A percentile compares a stretch with the other conserved stretches of the same genome.
Evolutionary conservation across 306 rosid genomes (phyloP).

Genomic region (Senna siamea): DNA sequence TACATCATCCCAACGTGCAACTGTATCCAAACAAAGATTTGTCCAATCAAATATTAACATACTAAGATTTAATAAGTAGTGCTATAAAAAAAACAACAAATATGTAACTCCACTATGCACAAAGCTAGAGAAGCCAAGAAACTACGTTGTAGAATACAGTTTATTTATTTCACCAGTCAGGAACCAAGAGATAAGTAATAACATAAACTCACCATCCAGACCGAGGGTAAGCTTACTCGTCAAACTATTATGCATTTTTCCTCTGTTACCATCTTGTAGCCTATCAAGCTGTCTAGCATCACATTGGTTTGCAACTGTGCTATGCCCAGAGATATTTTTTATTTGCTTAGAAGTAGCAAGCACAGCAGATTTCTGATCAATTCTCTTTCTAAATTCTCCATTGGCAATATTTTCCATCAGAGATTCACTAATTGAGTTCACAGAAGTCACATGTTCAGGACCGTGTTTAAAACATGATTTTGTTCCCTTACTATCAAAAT

Average conservation of each 20-base stretch:
- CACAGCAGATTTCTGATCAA: conserved; percentile 44
- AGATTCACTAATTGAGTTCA: conserved; percentile 37
- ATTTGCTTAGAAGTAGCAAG: conserved; percentile 49
- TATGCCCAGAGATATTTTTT: conserved; percentile 38
- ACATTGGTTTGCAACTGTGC: conserved; percentile 37
- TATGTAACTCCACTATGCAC: background rate
- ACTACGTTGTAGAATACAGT: conserved; percentile 10
- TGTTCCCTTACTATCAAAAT: conserved; percentile 42
- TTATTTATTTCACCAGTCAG: background rate
- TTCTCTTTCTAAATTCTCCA: conserved; percentile 49
- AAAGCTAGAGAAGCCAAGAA: conserved; percentile 13
- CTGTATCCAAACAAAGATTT: conserved; percentile 50
- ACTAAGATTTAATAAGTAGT: background rate
- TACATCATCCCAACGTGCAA: conserved; percentile 79
- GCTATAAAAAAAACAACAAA: background rate
- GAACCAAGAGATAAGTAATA: background rate
- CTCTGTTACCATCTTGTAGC: conserved; percentile 43
- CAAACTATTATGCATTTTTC: conserved; percentile 45
- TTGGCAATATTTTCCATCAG: conserved; percentile 36
- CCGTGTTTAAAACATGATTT: conserved; percentile 38
- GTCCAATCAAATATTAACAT: conserved; percentile 16
- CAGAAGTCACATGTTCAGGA: conserved; percentile 32
- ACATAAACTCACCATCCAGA: conserved; percentile 60
- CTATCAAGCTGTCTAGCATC: conserved; percentile 35
- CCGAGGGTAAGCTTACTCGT: conserved; percentile 51